These are phyloP conservation scores for Annulohypoxylon bovei DNA, from an alignment of 495 filamentous ascomycete genomes.

Conservation along the genomic window DNA sequence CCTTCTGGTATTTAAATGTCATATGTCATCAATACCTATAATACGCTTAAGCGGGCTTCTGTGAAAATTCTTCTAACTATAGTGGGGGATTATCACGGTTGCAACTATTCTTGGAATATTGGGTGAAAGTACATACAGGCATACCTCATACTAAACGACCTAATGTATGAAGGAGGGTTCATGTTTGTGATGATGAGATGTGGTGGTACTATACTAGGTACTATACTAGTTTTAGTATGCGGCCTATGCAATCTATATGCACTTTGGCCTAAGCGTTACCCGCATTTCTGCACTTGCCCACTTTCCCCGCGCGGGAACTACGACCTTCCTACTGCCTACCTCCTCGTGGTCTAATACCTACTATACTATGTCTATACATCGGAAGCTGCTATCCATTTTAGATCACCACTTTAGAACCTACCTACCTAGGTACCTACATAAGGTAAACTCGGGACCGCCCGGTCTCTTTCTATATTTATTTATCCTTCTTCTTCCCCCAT, in stretches of 20 bases:
- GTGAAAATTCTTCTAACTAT: constrained; percentile 16
- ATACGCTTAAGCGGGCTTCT: neutral
- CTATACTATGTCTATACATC: constrained; percentile 10
- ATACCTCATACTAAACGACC: too few species aligned
- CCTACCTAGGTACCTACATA: constrained; percentile 32
- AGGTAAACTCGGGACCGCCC: constrained; percentile 18
- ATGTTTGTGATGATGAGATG: constrained; percentile 29
- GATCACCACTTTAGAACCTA: constrained; percentile 6
- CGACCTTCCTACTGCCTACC: constrained; percentile 19
- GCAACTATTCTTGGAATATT: constrained; percentile 25
- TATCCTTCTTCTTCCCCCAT: neutral
- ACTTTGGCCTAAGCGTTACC: constrained; percentile 33
- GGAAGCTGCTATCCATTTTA: constrained; percentile 9
- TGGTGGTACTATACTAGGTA: constrained; percentile 22
- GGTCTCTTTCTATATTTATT: constrained; percentile 8
- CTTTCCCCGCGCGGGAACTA: constrained; percentile 43
- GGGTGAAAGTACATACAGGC: neutral
- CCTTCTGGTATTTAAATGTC: neutral
- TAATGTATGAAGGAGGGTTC: too few species aligned
- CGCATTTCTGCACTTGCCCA: constrained; percentile 35
- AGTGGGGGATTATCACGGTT: constrained; percentile 24
- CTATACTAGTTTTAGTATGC: constrained; percentile 20
- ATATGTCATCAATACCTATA: neutral
- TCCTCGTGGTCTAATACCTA: neutral
- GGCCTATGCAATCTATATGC: constrained; percentile 21